Evolutionary conservation across 495 filamentous ascomycete genomes (phyloP), one percentile per base, ranked within the genome.

Genomic region (Aspergillus sclerotiicarbonarius): DNA sequence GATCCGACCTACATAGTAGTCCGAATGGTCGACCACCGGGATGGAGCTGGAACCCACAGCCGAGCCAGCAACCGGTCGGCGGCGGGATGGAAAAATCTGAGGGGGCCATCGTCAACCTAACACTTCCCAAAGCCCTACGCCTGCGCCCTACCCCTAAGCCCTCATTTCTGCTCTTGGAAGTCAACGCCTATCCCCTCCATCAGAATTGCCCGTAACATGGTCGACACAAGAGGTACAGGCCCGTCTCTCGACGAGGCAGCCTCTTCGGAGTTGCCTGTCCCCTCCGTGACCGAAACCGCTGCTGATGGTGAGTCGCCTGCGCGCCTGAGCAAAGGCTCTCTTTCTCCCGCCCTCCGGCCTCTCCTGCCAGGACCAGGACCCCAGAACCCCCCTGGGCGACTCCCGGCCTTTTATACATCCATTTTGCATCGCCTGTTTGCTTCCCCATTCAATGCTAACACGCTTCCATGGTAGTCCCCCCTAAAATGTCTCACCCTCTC

Each of bases 91-190:
- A 50, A 50, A 50, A 50, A 50, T 50, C 47, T 50, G 25, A 50
- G 25, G 15, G 21, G 13, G 47, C 47, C 47, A 21, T 21, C 31
- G 21, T 50, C 47, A 31, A 31, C 47, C 25, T 32, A 50, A 50
- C 67, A 63, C 65, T 63, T 70, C 65, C 63, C 62, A 62, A 68
- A 73, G 64, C 70, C 70, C 70, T 73, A 73, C 60, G 56, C 66
- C 57, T 67, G 73, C 74, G 76, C 76, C 76, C 76, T 79, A 76
- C 66, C 73, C 74, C 75, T 77, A 79, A 79, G 76, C 76, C 76
- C 76, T 79, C 69, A 79, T 79, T 79, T 75, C 76, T 79, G 64
- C 71, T 77, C 75, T 72, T 68, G 76, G 75, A 77, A 74, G 66
- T 67, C 68, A 64, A 66, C 61, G 54, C 58, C 63, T 67, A 61